phyloP scores from a whole-genome alignment of 2,329 filamentous ascomycete species.

The Xylariaceae sp. region DNA sequence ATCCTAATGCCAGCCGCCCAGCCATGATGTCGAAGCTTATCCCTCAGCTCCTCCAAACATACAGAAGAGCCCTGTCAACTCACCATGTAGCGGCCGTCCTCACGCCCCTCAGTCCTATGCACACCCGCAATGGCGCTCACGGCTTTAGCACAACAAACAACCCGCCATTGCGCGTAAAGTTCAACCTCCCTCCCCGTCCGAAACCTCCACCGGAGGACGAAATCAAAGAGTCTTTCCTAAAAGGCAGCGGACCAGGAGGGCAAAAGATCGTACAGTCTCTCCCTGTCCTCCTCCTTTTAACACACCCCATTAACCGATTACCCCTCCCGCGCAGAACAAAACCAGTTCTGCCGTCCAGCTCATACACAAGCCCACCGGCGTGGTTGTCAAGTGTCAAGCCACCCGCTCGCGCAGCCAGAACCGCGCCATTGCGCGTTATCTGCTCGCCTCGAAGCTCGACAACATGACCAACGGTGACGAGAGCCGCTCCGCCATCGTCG shows the following conservation, averaged over 20 bases:
- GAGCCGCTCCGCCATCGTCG: constrained; percentile 61
- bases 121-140: neutral
- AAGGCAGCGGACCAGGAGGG: constrained; percentile 85
- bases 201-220: constrained; percentile 68
- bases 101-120: neutral
- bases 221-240: constrained; percentile 79
- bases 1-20: neutral
- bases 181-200: constrained; percentile 67
- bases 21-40: constrained; percentile 7
- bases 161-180: constrained; percentile 46
- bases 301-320: neutral
- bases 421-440: constrained; percentile 71
- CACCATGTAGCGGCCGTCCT: neutral
- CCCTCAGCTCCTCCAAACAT: neutral
- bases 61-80: neutral
- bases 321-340: constrained; percentile 63
- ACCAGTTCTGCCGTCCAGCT: constrained; percentile 92
- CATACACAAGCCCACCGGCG: constrained; percentile 80
- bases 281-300: neutral
- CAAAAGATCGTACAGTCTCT: constrained; percentile 75
- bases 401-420: constrained; percentile 86
- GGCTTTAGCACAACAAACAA: constrained; percentile 32
- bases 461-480: constrained; percentile 64
- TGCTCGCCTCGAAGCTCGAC: constrained; percentile 72
- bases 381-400: constrained; percentile 90